Evolutionary conservation across 192 early-diverging fungal genomes (phyloP).

Genomic region (Phycomyces blakesleeanus): DNA sequence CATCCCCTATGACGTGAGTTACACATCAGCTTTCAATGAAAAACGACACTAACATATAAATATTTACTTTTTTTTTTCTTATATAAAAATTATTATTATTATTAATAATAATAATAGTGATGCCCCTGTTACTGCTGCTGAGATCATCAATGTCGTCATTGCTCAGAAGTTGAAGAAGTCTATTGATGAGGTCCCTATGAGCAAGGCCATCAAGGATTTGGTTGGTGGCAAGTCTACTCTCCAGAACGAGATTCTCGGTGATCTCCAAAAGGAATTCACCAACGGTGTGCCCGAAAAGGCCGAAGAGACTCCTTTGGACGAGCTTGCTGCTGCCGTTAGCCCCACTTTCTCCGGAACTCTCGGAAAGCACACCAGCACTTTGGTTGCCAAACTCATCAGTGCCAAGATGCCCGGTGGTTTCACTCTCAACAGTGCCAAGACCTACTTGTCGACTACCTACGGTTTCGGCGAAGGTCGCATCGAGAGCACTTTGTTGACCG

Average conservation of each 20-base stretch:
- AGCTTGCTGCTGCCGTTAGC: conserved; percentile 68
- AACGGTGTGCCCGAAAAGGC: conserved; percentile 82
- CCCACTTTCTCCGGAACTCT: conserved; percentile 61
- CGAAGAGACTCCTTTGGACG: conserved; percentile 84
- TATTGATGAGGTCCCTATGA: conserved; percentile 63
- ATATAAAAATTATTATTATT: no score
- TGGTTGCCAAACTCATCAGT: conserved; percentile 77
- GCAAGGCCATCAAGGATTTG: conserved; percentile 88
- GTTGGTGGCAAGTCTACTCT: conserved; percentile 95
- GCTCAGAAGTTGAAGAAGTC: conserved; percentile 90
- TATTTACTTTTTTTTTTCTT: conserved; percentile 14
- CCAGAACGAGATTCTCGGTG: conserved; percentile 95
- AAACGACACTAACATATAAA: background rate
- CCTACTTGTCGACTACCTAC: conserved; percentile 63
- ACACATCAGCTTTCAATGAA: background rate
- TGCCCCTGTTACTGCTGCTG: conserved; percentile 75
- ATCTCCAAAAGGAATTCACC: conserved; percentile 89
- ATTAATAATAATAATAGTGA: conserved; percentile 61
- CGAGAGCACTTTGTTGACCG: conserved; percentile 73
- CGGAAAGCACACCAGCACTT: conserved; percentile 76
- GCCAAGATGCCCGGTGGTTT: conserved; percentile 94
- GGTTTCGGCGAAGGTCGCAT: conserved; percentile 74
- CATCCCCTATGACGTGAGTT: conserved; percentile 51
- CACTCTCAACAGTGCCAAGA: conserved; percentile 72
- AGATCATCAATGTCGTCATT: conserved; percentile 79